Evolutionary conservation across 192 early-diverging fungal genomes (phyloP).

Genomic region (Linnemannia elongata): DNA sequence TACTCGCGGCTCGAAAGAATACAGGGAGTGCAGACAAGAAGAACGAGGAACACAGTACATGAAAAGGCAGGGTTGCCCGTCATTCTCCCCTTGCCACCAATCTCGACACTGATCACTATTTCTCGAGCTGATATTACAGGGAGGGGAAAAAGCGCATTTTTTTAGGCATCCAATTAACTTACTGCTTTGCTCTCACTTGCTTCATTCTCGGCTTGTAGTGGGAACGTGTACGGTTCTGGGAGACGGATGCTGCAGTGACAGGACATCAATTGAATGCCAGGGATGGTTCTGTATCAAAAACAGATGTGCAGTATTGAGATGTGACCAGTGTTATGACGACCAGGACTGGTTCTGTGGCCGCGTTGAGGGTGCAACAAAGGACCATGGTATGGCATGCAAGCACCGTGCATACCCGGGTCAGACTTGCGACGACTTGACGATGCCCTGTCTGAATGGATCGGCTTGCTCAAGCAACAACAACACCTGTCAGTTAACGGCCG

Average conservation of each 20-base stretch:
- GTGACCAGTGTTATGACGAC: slow-evolving; percentile 34
- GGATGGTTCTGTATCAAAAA: slow-evolving; percentile 51
- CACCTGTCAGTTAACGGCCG: slow-evolving; percentile 47
- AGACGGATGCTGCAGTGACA: slow-evolving; percentile 41
- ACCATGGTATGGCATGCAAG: slow-evolving; percentile 42
- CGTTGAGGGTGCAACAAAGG: slow-evolving; percentile 40
- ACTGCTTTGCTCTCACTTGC: neutral
- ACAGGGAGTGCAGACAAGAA: neutral
- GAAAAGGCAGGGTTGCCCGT: neutral
- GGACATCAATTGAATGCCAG: slow-evolving; percentile 38
- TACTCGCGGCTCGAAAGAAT: neutral
- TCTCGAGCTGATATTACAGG: neutral
- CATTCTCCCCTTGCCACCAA: neutral
- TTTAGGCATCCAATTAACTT: neutral
- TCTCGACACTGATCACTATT: neutral
- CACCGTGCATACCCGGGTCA: slow-evolving; percentile 23
- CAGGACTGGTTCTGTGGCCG: slow-evolving; percentile 44
- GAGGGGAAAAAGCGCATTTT: slow-evolving; percentile 3
- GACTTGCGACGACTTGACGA: slow-evolving; percentile 34
- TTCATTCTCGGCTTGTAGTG: slow-evolving; percentile 10
- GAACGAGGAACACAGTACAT: neutral
- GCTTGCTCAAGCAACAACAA: slow-evolving; percentile 27
- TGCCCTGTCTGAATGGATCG: slow-evolving; percentile 33
- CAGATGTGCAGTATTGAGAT: slow-evolving; percentile 25
- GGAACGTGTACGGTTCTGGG: slow-evolving; percentile 32